phyloP scores from a whole-genome alignment of 495 filamentous ascomycete species.

The Achaetomiella virescens region DNA sequence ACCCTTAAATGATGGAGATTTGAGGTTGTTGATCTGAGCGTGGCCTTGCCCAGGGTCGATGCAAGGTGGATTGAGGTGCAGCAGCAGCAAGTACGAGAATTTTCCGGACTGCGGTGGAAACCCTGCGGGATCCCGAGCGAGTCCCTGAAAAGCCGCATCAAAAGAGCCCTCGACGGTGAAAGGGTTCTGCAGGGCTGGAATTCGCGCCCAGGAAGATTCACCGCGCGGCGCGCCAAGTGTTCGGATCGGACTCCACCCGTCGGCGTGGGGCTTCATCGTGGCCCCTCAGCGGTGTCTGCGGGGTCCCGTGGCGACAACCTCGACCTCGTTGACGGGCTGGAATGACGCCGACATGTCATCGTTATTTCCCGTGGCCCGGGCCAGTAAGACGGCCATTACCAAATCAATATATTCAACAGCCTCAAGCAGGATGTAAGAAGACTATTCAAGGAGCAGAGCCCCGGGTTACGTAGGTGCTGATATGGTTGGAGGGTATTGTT shows the following conservation, averaged over 20 bases:
- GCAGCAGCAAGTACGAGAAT: conserved; percentile 19
- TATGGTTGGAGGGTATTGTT: too few species aligned
- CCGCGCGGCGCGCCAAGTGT: background rate
- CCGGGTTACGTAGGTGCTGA: too few species aligned
- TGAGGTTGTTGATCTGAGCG: background rate
- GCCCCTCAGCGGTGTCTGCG: too few species aligned
- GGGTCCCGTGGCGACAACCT: too few species aligned
- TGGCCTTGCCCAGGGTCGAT: background rate
- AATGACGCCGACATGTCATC: too few species aligned
- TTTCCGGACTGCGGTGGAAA: background rate
- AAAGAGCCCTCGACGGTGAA: background rate
- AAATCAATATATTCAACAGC: too few species aligned
- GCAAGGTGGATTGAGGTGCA: conserved; percentile 1
- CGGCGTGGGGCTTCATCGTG: background rate
- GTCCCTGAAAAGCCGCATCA: conserved; percentile 12
- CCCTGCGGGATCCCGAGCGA: conserved; percentile 15
- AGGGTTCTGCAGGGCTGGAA: background rate
- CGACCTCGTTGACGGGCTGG: too few species aligned
- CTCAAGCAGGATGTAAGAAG: too few species aligned
- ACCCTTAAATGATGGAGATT: too few species aligned
- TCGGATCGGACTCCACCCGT: background rate
- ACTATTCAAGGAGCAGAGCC: too few species aligned
- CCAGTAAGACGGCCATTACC: too few species aligned
- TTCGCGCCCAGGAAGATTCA: background rate
- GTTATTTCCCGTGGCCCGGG: too few species aligned